phyloP scores from a whole-genome alignment of 2,329 filamentous ascomycete species.

The Raffaelea deltoideospora region DNA sequence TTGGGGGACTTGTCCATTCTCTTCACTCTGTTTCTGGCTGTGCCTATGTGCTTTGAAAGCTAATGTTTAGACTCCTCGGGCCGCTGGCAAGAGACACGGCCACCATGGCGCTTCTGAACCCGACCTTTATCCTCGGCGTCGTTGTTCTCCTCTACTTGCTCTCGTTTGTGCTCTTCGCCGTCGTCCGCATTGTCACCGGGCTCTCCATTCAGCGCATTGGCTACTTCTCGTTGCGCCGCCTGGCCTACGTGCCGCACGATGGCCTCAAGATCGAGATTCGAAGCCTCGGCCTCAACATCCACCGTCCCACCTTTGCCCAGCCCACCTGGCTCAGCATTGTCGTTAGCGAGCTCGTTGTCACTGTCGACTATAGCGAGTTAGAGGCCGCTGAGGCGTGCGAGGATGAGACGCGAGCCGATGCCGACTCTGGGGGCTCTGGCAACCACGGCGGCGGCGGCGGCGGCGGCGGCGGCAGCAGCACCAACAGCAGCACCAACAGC shows the following conservation, averaged over 20 bases:
- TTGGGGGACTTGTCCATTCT: no score
- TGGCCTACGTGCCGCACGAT: conserved; percentile 80
- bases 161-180: conserved; percentile 85
- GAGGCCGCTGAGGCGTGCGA: conserved; percentile 29
- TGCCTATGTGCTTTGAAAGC: no score
- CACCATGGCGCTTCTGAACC: conserved; percentile 51
- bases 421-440: conserved; percentile 3
- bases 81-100: background rate
- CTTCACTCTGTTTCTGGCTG: no score
- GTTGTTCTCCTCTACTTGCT: conserved; percentile 75
- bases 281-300: conserved; percentile 72
- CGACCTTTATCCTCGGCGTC: conserved; percentile 76
- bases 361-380: conserved; percentile 58
- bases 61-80: no score
- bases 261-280: conserved; percentile 82
- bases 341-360: conserved; percentile 71
- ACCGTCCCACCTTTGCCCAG: conserved; percentile 90
- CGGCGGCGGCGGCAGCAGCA: background rate
- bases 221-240: conserved; percentile 78
- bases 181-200: conserved; percentile 82
- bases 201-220: conserved; percentile 92
- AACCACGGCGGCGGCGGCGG: background rate
- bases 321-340: conserved; percentile 93
- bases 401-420: conserved; percentile 12
- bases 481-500: background rate